phyloP scores from a whole-genome alignment of 192 early-diverging fungal species.

The Coemansia sp. region DNA sequence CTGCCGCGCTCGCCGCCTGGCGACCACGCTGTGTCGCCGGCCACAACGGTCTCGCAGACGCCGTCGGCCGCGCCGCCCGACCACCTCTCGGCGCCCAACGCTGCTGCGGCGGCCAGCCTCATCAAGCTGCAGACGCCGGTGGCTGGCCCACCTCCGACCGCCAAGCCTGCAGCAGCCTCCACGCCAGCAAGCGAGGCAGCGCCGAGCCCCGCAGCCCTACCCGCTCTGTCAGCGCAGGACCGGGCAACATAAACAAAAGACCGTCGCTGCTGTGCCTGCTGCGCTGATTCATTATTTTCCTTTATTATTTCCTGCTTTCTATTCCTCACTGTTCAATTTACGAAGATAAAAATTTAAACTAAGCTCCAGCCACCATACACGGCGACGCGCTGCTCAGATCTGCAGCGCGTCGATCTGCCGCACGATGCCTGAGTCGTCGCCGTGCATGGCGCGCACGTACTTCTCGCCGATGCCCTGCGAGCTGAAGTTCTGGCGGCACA shows the following conservation, averaged over 20 bases:
- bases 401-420: slow-evolving; percentile 34
- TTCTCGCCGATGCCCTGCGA: slow-evolving; percentile 66
- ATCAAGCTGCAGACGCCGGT: slow-evolving; percentile 4
- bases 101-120: slow-evolving; percentile 8
- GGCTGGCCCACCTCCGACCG: slow-evolving; percentile 25
- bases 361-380: too few species aligned
- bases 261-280: too few species aligned
- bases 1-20: too few species aligned
- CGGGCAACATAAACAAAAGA: too few species aligned
- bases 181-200: background rate
- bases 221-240: too few species aligned
- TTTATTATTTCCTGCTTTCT: background rate
- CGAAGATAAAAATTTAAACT: too few species aligned
- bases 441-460: slow-evolving; percentile 37
- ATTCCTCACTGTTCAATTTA: too few species aligned
- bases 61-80: too few species aligned
- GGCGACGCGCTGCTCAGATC: slow-evolving; percentile 3
- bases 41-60: too few species aligned
- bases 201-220: too few species aligned
- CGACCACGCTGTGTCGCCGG: too few species aligned
- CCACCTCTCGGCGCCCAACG: too few species aligned
- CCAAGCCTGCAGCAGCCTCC: slow-evolving; percentile 40
- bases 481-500: slow-evolving; percentile 79
- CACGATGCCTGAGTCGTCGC: slow-evolving; percentile 34
- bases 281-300: background rate